Evolutionary conservation across 2,329 filamentous ascomycete species (phyloP), one percentile per base, ranked within the genome.

Genomic region (Pseudofabraea citricarpa): DNA sequence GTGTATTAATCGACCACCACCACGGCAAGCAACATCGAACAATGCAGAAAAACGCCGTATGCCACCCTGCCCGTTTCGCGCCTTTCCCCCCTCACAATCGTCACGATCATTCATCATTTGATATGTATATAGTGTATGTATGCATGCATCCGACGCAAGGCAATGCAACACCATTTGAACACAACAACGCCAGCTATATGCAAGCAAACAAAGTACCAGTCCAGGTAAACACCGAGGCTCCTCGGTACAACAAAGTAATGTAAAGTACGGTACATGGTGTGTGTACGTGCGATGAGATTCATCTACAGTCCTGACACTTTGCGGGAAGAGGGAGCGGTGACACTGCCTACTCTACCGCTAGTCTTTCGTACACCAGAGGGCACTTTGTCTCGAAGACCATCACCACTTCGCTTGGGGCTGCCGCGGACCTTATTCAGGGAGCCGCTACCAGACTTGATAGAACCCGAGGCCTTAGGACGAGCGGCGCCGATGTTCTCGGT

Each of bases 401-500:
- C 77, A 18, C 64, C 70, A 26, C 69, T 69, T 23, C 76, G 69
- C 60, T 76, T 77, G 54, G 76, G 77, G 53, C 77, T 73, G 4
- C 71, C 66, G 39, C 84, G 79, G 48, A 85, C 76, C 67, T 87
- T 87, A 46, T 68, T 67, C 64, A 68, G 72, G 59, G 66, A 61
- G 50, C 67, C 70, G 37, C 64, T 68, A 24, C 68, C 65, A 27
- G 77, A 78, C 54, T 81, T 77, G 24, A 70, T 66, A 37, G 68
- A 63, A 6, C 67, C 66, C 55, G 85, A 84, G 32, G 74, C 73
- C 48, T 81, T 78, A 23, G 71, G 55, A 57, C 64, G 59, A 27
- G 57, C 50, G 19, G 70, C 64, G 23, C 81, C 81, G 61, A 83
- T 74, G 55, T 89, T 89, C 60, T 89, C 85, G 9, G 78, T 75